Base-by-base conservation (phyloP, 2,329 filamentous ascomycete genomes). In the Aspergillus sp. region DNA sequence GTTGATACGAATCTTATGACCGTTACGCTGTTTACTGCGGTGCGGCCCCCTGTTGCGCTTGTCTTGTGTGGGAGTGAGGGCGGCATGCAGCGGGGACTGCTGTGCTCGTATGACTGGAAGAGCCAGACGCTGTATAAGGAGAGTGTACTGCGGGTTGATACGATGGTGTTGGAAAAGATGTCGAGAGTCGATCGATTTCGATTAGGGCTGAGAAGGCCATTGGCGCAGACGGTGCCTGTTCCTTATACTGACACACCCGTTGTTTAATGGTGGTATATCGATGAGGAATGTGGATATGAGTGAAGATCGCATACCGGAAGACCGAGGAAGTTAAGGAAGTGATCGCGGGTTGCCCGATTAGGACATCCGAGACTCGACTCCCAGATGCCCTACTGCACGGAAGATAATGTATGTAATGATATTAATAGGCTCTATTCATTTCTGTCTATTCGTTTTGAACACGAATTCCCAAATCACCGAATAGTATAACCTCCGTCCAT, bases 91-190 rank as follows among this genome's bases (percentile, higher is more conserved):
- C 70, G 79, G 7, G 75, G 76, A 3, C 63, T 81, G 5, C 66
- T 77, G 15, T 80, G 78, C 60, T 79, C 76, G 0, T 81, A 80
- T 54, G 77, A 81, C 59, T 77, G 73, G 73, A 72, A 69, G 0
- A 75, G 70, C 1, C 64, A 68, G 3, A 79, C 75, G 0, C 64
- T 79, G 49, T 77, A 75, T 50, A 67, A 75, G 0, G 79, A 81
- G 63, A 77, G 74, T 1, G 79, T 81, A 2, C 55, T 81, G 33
- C 67, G 79, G 2, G 70, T 81, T 45, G 72, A 76, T 27, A 77
- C 78, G 0, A 53, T 65, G 15, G 71, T 74, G 6, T 66, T 74
- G 15, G 69, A 76, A 21, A 63, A 64, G 15, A 76, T 79, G 73
- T 17, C 15, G 4, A 15, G 27, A 6, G 27, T 78, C 6, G 62